A percentile compares a stretch with the other conserved stretches of the same genome.
Conservation (phyloP, 1,284 basidiomycete genomes). For the Ganoderma lingzhi region DNA sequence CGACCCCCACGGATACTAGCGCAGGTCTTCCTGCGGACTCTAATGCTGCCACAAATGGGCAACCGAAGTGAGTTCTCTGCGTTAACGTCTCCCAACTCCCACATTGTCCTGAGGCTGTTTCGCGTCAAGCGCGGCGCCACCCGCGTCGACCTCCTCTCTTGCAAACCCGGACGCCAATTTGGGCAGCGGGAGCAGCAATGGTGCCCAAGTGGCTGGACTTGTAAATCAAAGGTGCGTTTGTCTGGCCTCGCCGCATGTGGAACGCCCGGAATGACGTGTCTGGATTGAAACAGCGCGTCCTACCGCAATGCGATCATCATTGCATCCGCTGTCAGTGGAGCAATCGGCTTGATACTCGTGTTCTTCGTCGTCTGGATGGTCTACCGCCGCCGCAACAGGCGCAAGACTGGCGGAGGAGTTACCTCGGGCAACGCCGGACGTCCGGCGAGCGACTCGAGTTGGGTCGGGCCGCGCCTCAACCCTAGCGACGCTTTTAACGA, state of each 20-base stretch:
- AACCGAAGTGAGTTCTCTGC: conserved; percentile 8
- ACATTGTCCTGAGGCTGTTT: neutral
- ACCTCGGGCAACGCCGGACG: conserved; percentile 13
- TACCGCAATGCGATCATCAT: conserved; percentile 30
- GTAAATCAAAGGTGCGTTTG: conserved; percentile 13
- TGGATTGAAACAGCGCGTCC: conserved; percentile 7
- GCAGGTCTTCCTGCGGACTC: conserved; percentile 1
- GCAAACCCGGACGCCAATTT: neutral
- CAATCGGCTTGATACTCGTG: conserved; percentile 26
- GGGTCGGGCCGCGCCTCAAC: conserved; percentile 22
- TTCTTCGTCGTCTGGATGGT: conserved; percentile 24
- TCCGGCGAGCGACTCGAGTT: conserved; percentile 25
- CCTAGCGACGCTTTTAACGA: conserved; percentile 20
- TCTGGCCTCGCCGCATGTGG: neutral
- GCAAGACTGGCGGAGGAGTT: neutral
- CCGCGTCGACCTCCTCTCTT: neutral
- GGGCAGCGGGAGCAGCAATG: conserved; percentile 9
- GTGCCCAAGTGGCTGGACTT: neutral
- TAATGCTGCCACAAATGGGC: neutral
- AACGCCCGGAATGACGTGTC: neutral
- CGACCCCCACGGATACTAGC: conserved; percentile 9
- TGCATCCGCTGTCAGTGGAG: conserved; percentile 29
- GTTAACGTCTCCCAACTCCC: neutral
- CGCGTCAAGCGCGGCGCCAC: neutral
- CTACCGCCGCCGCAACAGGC: conserved; percentile 29